Evolutionary conservation across 2,329 filamentous ascomycete genomes (phyloP), one percentile per base, ranked within the genome.

Genomic region (Ceratocystis albifundus): DNA sequence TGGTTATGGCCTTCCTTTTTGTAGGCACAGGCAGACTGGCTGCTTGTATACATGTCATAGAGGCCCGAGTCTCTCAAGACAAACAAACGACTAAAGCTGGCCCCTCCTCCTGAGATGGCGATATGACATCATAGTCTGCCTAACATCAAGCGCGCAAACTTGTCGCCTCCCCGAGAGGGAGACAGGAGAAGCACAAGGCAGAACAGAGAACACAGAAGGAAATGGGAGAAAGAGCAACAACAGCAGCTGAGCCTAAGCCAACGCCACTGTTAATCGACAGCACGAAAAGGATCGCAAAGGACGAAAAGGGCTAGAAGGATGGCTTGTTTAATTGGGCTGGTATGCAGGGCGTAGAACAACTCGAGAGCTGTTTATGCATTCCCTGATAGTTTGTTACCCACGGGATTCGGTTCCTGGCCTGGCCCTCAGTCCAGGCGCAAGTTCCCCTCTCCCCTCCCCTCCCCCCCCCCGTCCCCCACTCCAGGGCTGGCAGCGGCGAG

Each of bases 291-390:
- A 57, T 57, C 53, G 15, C 25, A 57, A 57, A 32, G 53, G 28
- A 32, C 53, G 25, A 57, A 30, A 57, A 57, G 12, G 28, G 28
- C 28, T 30, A 57, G 30, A 6, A 57, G 53, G 25, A 57, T 32
- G 53, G 4, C 8, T 17, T 57, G 15, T 30, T 57, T 57, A 57
- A 57, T 57, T 57, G 53, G 53, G 53, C 53, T 57, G 53, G 30
- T 32, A 57, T 57, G 53, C 53, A 57, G 53, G 53, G 53, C 53
- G 53, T 6, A 57, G 53, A 57, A 36, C 53, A 57, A 32, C 53
- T 57, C 30, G 53, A 32, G 53, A 36, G 53, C 53, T 57, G 53
- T 57, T 57, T 30, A 57, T 57, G 53, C 53, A 57, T 28, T 28
- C 53, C 25, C 30, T 57, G 53, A 57, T 57, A 36, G 53, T 57